Evolutionary conservation across 352 stramenopile species (phyloP).

Genomic region (Pythium guiyangense): DNA sequence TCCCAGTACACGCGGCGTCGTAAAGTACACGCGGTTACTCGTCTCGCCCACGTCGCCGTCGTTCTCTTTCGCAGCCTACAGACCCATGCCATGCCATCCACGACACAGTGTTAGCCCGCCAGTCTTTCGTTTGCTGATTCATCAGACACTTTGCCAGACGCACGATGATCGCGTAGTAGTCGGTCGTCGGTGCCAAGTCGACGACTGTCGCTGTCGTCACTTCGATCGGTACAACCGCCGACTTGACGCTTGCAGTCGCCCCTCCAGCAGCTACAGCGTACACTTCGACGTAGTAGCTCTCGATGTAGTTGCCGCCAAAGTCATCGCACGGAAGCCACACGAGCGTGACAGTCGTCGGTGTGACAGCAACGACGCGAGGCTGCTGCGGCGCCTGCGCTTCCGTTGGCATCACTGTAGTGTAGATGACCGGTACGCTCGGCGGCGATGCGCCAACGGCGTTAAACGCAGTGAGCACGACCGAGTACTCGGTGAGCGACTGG

Average conservation of each 20-base stretch:
- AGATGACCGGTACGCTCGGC: slow-evolving; percentile 12
- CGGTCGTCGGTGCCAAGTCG: slow-evolving; percentile 15
- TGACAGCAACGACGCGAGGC: slow-evolving; percentile 10
- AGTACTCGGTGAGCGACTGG: slow-evolving; percentile 42
- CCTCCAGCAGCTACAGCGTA: slow-evolving; percentile 5
- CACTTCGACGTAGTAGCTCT: slow-evolving; percentile 31
- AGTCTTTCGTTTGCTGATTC: neutral
- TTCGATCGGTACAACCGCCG: slow-evolving; percentile 12
- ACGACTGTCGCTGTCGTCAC: slow-evolving; percentile 19
- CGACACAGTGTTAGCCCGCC: neutral
- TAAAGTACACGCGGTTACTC: slow-evolving; percentile 40
- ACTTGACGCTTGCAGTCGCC: neutral
- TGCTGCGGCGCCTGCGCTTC: slow-evolving; percentile 26
- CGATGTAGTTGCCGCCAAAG: slow-evolving; percentile 38
- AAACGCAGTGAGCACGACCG: slow-evolving; percentile 22
- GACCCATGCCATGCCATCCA: neutral
- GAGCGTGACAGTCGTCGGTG: slow-evolving; percentile 17
- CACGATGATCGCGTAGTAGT: slow-evolving; percentile 50
- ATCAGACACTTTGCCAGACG: slow-evolving; percentile 7
- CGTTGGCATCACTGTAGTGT: slow-evolving; percentile 24
- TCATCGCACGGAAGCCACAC: slow-evolving; percentile 34
- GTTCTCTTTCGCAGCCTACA: slow-evolving; percentile 24
- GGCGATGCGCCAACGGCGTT: slow-evolving; percentile 35
- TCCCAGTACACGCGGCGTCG: slow-evolving; percentile 19
- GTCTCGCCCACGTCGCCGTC: slow-evolving; percentile 21